Evolutionary conservation across 2,329 filamentous ascomycete genomes (phyloP).

Genomic region (Diaporthe citri): DNA sequence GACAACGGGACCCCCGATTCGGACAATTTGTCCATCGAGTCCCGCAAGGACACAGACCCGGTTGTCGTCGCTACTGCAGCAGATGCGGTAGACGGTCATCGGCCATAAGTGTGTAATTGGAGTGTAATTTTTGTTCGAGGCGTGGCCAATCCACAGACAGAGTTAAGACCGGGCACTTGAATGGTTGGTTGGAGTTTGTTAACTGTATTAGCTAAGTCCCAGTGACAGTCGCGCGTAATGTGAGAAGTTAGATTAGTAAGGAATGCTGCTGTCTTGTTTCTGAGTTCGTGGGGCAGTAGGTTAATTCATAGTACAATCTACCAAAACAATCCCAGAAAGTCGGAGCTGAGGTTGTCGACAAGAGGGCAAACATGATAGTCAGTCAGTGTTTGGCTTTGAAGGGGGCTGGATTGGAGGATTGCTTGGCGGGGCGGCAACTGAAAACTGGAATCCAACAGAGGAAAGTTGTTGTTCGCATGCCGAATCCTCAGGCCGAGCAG

Average conservation of each 20-base stretch:
- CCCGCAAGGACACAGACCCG: constrained; percentile 35
- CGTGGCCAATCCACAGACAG: too few relatives aligned
- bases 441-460: neutral
- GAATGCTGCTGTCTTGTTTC: neutral
- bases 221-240: too few relatives aligned
- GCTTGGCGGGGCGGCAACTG: neutral
- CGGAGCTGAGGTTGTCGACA: neutral
- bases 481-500: neutral
- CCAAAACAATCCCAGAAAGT: neutral
- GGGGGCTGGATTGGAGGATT: neutral
- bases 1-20: constrained; percentile 41
- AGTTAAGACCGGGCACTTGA: neutral
- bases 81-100: constrained; percentile 36
- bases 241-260: neutral
- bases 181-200: neutral
- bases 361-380: neutral
- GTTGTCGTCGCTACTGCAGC: constrained; percentile 36
- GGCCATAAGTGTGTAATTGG: neutral
- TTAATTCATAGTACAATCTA: neutral
- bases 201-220: neutral
- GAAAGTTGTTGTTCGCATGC: neutral
- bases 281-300: neutral
- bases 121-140: neutral
- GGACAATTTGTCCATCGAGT: constrained; percentile 4
- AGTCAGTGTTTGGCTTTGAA: neutral